Evolutionary conservation across 768 basidiomycete species (phyloP).

Genomic region (Pleurotus sapidus): DNA sequence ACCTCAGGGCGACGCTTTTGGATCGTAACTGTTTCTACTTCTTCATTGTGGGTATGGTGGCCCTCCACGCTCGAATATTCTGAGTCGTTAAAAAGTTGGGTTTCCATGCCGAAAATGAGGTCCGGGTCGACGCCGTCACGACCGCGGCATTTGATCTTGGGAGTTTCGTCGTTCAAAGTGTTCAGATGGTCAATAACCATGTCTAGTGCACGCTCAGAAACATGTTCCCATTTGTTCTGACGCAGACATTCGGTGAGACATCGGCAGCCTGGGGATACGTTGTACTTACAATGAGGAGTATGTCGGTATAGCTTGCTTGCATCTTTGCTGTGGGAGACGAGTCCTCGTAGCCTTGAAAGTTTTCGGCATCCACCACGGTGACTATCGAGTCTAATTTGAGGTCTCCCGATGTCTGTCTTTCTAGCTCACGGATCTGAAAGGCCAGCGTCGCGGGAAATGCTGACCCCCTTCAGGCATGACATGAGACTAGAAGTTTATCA

Average conservation of each 20-base stretch:
- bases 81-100: conserved; percentile 59
- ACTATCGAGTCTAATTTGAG: conserved; percentile 87
- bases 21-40: conserved; percentile 80
- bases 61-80: conserved; percentile 12
- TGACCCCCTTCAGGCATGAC: conserved; percentile 59
- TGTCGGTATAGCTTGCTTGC: conserved; percentile 94
- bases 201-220: conserved; percentile 77
- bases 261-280: background rate
- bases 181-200: conserved; percentile 82
- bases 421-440: conserved; percentile 90
- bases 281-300: conserved; percentile 73
- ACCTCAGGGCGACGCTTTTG: conserved; percentile 34
- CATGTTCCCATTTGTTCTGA: conserved; percentile 90
- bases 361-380: conserved; percentile 89
- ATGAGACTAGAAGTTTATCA: background rate
- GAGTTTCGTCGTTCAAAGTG: conserved; percentile 88
- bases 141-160: conserved; percentile 71
- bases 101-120: conserved; percentile 87
- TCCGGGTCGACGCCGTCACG: conserved; percentile 69
- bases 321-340: conserved; percentile 88
- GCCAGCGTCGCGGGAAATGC: conserved; percentile 96
- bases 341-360: conserved; percentile 92
- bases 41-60: conserved; percentile 56
- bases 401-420: conserved; percentile 68
- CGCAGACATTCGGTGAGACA: background rate